Evolutionary conservation across 352 stramenopile genomes (phyloP).

Genomic region (Phytophthora litchii): DNA sequence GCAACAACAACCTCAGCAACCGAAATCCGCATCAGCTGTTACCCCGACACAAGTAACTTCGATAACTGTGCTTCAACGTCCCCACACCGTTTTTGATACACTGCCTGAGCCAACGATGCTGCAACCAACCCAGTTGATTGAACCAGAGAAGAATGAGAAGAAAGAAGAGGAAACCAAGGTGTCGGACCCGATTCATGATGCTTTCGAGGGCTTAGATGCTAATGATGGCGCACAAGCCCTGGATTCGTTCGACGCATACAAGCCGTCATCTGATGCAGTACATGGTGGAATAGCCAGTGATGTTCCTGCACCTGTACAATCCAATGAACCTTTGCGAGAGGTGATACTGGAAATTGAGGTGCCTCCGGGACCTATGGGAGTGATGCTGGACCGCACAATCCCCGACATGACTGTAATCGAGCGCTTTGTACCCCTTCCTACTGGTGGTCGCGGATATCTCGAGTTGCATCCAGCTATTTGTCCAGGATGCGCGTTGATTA

Average conservation of each 20-base stretch:
- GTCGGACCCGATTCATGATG: constrained; percentile 79
- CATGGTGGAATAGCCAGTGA: constrained; percentile 11
- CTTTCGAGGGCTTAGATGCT: constrained; percentile 74
- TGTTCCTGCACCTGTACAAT: constrained; percentile 24
- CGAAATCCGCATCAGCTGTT: constrained; percentile 16
- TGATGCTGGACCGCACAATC: constrained; percentile 84
- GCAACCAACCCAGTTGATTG: constrained; percentile 18
- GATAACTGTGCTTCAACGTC: constrained; percentile 22
- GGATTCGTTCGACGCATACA: constrained; percentile 45
- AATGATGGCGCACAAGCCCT: constrained; percentile 48
- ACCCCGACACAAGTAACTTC: constrained; percentile 18
- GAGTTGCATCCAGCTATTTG: constrained; percentile 84
- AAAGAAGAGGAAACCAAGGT: constrained; percentile 37
- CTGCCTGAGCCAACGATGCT: constrained; percentile 54
- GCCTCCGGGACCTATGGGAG: constrained; percentile 77
- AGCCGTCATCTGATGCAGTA: constrained; percentile 30
- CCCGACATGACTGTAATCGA: constrained; percentile 81
- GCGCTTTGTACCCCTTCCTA: constrained; percentile 72
- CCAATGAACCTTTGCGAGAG: constrained; percentile 67
- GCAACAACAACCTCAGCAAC: constrained; percentile 22
- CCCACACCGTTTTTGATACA: constrained; percentile 61
- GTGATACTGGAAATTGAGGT: constrained; percentile 86
- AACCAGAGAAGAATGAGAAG: constrained; percentile 34
- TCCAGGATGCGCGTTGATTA: constrained; percentile 77
- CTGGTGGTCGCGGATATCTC: constrained; percentile 72